phyloP scores from a whole-genome alignment of 441 rosid species.

The Erysimum cheiri region DNA sequence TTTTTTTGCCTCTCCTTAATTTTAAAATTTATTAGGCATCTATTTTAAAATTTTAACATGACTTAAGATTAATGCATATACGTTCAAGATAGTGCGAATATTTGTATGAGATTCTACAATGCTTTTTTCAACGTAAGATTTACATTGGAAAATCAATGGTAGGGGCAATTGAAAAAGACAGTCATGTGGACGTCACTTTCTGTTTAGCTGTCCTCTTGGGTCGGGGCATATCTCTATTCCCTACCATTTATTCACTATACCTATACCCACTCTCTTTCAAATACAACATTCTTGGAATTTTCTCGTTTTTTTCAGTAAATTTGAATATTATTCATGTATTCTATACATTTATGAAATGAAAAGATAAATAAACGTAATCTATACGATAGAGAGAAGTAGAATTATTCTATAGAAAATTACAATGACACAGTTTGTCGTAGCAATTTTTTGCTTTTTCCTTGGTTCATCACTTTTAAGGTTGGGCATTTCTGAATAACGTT shows the following conservation, averaged over 20 bases:
- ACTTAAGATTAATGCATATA: neutral
- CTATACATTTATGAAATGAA: neutral
- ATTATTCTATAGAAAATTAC: conserved; percentile 19
- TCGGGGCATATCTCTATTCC: conserved; percentile 30
- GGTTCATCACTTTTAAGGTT: neutral
- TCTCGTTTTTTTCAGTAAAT: neutral
- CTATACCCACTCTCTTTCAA: conserved; percentile 8
- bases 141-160: conserved; percentile 18
- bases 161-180: conserved; percentile 30
- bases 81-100: neutral
- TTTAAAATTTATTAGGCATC: too few species aligned
- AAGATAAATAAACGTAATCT: neutral
- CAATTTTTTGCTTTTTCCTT: conserved; percentile 16
- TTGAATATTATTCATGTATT: conserved; percentile 5
- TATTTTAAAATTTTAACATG: neutral
- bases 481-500: neutral
- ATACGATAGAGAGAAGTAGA: neutral
- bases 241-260: conserved; percentile 22
- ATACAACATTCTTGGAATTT: neutral
- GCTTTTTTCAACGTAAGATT: neutral
- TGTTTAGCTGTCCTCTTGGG: conserved; percentile 36
- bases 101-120: neutral
- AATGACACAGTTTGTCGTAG: conserved; percentile 36
- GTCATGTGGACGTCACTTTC: conserved; percentile 44
- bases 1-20: neutral